Base-by-base conservation (phyloP, 2,329 filamentous ascomycete genomes). In the Arthrobotrys megalospora region DNA sequence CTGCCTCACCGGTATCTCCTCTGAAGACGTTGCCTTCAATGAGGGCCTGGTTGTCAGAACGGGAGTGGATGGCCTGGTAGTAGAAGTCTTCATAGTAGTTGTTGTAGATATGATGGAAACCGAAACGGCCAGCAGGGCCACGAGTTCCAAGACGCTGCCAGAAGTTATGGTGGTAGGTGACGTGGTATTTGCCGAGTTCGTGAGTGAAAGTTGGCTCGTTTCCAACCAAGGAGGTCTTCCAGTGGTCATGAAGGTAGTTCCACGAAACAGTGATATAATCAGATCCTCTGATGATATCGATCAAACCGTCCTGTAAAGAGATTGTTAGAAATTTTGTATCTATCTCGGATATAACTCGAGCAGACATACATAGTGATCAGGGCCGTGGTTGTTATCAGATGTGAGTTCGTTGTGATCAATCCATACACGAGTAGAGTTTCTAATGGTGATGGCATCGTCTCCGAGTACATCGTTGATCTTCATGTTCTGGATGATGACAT, bases 201-300 rank as follows among this genome's bases (percentile, higher is more conserved):
- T 90, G 87, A 52, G 82, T 84, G 47, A 80, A 84, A 85, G 90
- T 90, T 83, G 80, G 86, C 86, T 91, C 88, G 86, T 91, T 89
- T 16, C 88, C 89, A 67, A 90, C 85, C 6, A 90, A 85, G 0
- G 87, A 88, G n/a, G 86, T 67, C 28, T 75, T 66, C 84, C 85
- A 87, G 82, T 86, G 85, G 79, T 86, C 84, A 77, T 87, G 86
- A 83, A 87, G 86, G 80, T 86, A 86, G 82, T 87, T 87, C 85
- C 85, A 86, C 0, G 85, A 86, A 1, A 87, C 83, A 0, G 86
- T 87, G 70, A 87, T 82, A 82, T 83, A 87, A 82, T 87, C 86
- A 0, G 84, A 85, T 4, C 83, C 85, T 5, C 84, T 84, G 65
- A 86, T 85, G 45, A 87, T 86, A 62, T 87, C 86, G 28, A 86